These are phyloP conservation scores for Galerina marginata DNA, from an alignment of 768 basidiomycete genomes.

Conservation along the genomic window DNA sequence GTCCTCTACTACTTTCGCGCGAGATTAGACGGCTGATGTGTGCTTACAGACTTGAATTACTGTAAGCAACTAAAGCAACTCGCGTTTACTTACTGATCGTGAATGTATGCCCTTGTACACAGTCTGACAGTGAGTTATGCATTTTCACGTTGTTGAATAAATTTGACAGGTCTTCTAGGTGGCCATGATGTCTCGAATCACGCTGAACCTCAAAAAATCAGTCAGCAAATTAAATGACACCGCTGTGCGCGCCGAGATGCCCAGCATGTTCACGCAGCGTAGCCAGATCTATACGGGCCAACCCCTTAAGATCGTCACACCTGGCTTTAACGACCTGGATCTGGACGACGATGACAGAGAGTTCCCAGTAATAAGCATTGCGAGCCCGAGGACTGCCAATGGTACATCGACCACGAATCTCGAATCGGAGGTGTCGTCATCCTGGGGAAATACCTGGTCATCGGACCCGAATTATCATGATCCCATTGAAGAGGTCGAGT, in stretches of 20 bases:
- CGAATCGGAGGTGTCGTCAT: not conserved
- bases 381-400: not conserved
- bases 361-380: conserved; percentile 8
- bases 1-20: conserved; percentile 15
- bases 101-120: not conserved
- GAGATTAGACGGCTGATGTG: not conserved
- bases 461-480: not conserved
- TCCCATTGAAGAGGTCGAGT: not conserved
- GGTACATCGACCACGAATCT: not conserved
- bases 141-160: not conserved
- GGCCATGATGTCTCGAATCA: conserved; percentile 72
- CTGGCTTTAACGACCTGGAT: conserved; percentile 21
- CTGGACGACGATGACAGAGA: conserved; percentile 3
- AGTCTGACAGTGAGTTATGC: conserved; percentile 6
- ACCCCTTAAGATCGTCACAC: conserved; percentile 21
- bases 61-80: conserved; percentile 32
- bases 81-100: not conserved
- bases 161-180: conserved; percentile 31
- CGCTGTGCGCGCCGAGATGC: conserved; percentile 24
- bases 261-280: conserved; percentile 28
- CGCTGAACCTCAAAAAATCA: conserved; percentile 57
- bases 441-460: not conserved
- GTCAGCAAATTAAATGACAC: conserved; percentile 27
- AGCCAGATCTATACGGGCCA: conserved; percentile 14
- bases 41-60: conserved; percentile 36